Base-by-base conservation (phyloP, 495 filamentous ascomycete species). In the Penicillium paradoxum region DNA sequence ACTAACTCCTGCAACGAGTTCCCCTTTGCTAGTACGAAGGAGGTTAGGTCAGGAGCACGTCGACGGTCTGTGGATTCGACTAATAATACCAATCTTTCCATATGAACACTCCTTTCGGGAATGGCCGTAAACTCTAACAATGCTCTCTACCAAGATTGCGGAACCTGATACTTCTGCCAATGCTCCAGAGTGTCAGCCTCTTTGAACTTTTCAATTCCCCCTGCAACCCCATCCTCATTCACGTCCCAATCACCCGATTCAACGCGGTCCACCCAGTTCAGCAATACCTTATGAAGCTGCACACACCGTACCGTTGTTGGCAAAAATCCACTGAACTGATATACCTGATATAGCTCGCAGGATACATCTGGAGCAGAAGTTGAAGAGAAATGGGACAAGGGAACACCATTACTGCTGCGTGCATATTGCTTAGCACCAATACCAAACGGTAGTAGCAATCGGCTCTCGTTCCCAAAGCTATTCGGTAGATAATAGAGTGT, bases 211-310 rank as follows among this genome's bases (percentile, higher is more conserved):
- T 54, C 51, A 47, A 58, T 58, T 0, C 42, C 56, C 38, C 36
- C 56, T 0, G n/a, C 34, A 36, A 58, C 45, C 4, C 56, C 56
- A 15, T 54, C 36, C 21, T 37, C 45, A 36, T 39, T 24, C 40
- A 58, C 46, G 14, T 50, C 25, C 56, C 41, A 58, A 45, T 54
- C 51, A 33, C 56, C 56, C 34, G 9, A 30, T 34, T 54, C 41
- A 13, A 58, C 51, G 9, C 46, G 24, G 25, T 49, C 45, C 4
- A 45, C 55, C 55, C 50, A 58, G 8, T 40, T 58, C 34, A 22
- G 3, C 18, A 57, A 29, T 2, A 57, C 50, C n/a, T 45, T 49
- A 11, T 58, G 41, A 14, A 58, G 34, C 17, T 50, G 34, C 15
- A 34, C 34, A 25, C n/a, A 17, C 21, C 18, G 47, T 49, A 32